Evolutionary conservation across 352 stramenopile genomes (phyloP).

Genomic region (Globisporangium viniferum): DNA sequence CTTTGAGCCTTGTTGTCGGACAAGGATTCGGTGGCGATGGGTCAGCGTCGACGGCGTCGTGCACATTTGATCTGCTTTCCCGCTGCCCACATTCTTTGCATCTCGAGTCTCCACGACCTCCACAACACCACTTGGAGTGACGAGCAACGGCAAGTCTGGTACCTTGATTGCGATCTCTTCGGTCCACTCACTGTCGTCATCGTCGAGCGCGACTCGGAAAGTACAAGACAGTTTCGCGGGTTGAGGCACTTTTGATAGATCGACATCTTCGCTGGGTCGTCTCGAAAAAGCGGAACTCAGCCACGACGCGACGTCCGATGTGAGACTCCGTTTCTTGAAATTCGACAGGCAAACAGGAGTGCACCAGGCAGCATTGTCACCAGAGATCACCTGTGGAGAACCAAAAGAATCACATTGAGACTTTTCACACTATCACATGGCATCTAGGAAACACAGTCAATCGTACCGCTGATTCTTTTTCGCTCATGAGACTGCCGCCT

Average conservation of each 20-base stretch:
- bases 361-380: slow-evolving; percentile 33
- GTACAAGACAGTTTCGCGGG: slow-evolving; percentile 48
- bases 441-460: background rate
- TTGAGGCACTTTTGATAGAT: slow-evolving; percentile 20
- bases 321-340: slow-evolving; percentile 45
- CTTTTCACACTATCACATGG: background rate
- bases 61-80: slow-evolving; percentile 30
- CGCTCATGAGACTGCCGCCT: slow-evolving; percentile 9
- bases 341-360: slow-evolving; percentile 43
- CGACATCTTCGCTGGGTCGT: slow-evolving; percentile 35
- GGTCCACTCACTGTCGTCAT: slow-evolving; percentile 42
- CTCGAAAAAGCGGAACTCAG: slow-evolving; percentile 45
- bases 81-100: slow-evolving; percentile 13
- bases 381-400: slow-evolving; percentile 24
- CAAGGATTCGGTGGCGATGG: slow-evolving; percentile 48
- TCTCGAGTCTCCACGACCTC: slow-evolving; percentile 19
- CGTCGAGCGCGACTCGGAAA: slow-evolving; percentile 33
- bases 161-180: slow-evolving; percentile 44
- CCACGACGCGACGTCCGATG: slow-evolving; percentile 49
- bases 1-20: slow-evolving; percentile 40
- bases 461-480: slow-evolving; percentile 10
- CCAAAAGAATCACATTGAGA: background rate
- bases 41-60: slow-evolving; percentile 40
- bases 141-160: slow-evolving; percentile 33
- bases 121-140: slow-evolving; percentile 28